Conservation (phyloP, 176 grass and related monocot species). For the sorghum (Sorghum bicolor) region DNA sequence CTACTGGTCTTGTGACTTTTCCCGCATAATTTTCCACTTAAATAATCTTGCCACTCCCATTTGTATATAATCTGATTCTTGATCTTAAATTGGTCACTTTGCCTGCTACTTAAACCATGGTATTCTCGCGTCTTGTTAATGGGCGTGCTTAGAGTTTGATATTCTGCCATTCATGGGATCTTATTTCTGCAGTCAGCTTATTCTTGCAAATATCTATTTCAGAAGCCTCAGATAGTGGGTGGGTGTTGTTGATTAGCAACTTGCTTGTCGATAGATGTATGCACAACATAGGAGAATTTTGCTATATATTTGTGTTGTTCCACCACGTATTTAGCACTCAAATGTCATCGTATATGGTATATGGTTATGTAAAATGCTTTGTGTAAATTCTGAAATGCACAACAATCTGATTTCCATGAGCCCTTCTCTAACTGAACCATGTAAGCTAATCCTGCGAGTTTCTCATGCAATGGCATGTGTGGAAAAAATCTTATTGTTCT, state of each 20-base stretch:
- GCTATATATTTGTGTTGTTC: background rate
- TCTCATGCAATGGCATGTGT: too few species aligned
- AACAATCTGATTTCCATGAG: background rate
- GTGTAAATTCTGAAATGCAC: background rate
- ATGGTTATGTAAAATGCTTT: background rate
- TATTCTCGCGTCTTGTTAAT: background rate
- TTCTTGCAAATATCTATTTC: background rate
- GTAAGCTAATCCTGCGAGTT: constrained; percentile 11
- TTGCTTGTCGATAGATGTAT: background rate
- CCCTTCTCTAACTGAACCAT: background rate
- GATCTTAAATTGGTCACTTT: background rate
- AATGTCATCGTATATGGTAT: background rate
- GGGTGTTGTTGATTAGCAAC: background rate
- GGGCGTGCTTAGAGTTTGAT: background rate
- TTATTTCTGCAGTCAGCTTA: background rate
- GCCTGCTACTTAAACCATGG: background rate
- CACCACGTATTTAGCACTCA: background rate
- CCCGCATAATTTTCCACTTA: background rate
- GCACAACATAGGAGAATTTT: background rate
- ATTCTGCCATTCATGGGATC: background rate
- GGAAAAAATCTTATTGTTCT: constrained; percentile 6
- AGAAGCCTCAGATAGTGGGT: background rate
- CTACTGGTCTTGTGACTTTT: background rate
- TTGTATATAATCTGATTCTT: background rate
- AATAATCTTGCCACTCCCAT: background rate